Conservation (phyloP, 768 basidiomycete genomes). For the Hemileccinum rubropunctum region DNA sequence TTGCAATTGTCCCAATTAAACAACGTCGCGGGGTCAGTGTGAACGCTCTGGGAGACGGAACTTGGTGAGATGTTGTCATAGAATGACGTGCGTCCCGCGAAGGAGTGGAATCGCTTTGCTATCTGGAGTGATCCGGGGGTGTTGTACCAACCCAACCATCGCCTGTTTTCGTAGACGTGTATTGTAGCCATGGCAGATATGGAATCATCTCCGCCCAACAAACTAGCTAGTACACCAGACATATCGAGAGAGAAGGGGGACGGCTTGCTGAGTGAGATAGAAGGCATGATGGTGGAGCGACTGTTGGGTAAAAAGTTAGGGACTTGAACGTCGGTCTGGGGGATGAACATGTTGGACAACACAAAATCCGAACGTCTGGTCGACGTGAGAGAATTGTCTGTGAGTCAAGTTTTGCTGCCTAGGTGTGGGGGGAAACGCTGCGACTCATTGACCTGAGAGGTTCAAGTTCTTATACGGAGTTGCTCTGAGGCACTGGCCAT, state of each 20-base stretch:
- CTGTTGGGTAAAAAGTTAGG: too few relatives aligned
- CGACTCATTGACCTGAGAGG: too few relatives aligned
- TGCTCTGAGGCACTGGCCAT: too few relatives aligned
- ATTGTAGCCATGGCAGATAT: conserved; percentile 29
- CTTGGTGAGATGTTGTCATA: background rate
- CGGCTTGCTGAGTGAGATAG: conserved; percentile 1
- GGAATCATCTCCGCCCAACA: conserved; percentile 32
- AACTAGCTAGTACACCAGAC: conserved; percentile 19
- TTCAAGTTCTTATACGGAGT: too few relatives aligned
- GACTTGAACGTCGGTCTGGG: background rate
- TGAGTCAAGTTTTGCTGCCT: too few relatives aligned
- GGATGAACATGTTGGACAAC: too few relatives aligned
- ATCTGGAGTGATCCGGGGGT: conserved; percentile 30
- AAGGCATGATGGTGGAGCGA: background rate
- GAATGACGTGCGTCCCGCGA: conserved; percentile 15
- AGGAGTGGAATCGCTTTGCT: conserved; percentile 18
- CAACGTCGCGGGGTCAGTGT: conserved; percentile 17
- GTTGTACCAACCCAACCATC: conserved; percentile 36
- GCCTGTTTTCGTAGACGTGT: conserved; percentile 24
- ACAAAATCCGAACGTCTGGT: too few relatives aligned
- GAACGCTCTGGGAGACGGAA: background rate
- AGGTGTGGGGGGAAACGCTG: too few relatives aligned
- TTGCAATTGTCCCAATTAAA: conserved; percentile 13
- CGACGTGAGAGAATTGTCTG: too few relatives aligned
- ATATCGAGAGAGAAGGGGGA: conserved; percentile 14